phyloP scores from a whole-genome alignment of 2,329 filamentous ascomycete species.

The Atkinsonella hypoxylon region DNA sequence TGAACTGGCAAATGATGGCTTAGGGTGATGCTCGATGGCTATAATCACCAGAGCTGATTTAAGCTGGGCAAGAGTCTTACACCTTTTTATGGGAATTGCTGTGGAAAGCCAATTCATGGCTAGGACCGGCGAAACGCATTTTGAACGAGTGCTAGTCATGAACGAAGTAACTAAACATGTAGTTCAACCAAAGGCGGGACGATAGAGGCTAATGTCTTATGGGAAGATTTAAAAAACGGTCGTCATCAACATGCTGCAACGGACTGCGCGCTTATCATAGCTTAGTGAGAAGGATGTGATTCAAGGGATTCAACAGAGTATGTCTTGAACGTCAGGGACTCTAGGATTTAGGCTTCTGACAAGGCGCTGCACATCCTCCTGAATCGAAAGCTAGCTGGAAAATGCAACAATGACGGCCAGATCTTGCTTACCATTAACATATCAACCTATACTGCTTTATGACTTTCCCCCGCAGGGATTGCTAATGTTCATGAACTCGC shows the following conservation, averaged over 20 bases:
- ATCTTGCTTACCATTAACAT: not conserved
- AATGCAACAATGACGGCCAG: not conserved
- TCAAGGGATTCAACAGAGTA: not conserved
- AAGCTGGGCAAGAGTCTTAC: constrained; percentile 27
- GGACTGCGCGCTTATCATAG: not conserved
- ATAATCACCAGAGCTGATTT: constrained; percentile 37
- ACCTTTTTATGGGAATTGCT: constrained; percentile 24
- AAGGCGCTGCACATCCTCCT: not conserved
- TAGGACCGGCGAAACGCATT: constrained; percentile 18
- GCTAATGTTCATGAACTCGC: not conserved
- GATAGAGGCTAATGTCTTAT: not conserved
- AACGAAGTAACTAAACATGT: constrained; percentile 7
- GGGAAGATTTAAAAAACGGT: not conserved
- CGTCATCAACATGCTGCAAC: not conserved
- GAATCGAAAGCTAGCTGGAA: not conserved
- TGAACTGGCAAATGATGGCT: not conserved
- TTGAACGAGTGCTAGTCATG: constrained; percentile 6
- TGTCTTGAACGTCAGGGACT: no score
- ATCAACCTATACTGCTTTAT: not conserved
- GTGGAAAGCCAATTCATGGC: constrained; percentile 16
- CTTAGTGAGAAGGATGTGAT: not conserved
- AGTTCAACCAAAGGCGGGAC: not conserved
- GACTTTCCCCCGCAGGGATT: not conserved
- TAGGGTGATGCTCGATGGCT: not conserved
- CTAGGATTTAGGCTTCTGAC: not conserved